These are phyloP conservation scores for Xylaria sp. DNA, from an alignment of 2,329 filamentous ascomycete genomes.

Conservation along the genomic window DNA sequence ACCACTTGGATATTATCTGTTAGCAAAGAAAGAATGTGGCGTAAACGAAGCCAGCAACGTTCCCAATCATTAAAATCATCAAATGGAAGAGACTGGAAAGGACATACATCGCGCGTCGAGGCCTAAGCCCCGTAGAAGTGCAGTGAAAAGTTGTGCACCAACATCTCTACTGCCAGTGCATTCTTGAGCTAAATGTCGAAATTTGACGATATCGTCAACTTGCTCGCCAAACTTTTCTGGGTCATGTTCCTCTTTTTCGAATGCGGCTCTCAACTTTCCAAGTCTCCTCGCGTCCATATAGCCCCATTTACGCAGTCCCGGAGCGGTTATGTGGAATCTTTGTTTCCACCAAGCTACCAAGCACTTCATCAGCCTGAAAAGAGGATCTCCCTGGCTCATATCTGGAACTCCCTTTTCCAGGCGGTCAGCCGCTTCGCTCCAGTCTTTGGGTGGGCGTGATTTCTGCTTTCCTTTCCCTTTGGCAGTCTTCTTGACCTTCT, in stretches of 20 bases:
- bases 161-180: slow-evolving; percentile 88
- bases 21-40: slow-evolving; percentile 5
- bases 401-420: slow-evolving; percentile 78
- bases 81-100: not conserved
- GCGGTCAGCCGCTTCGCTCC: slow-evolving; percentile 75
- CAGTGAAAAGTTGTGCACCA: slow-evolving; percentile 89
- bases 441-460: slow-evolving; percentile 67
- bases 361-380: slow-evolving; percentile 78
- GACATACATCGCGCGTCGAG: slow-evolving; percentile 74
- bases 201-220: slow-evolving; percentile 72
- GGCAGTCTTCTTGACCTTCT: slow-evolving; percentile 55
- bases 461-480: slow-evolving; percentile 47
- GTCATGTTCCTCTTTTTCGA: slow-evolving; percentile 71
- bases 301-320: slow-evolving; percentile 87
- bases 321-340: slow-evolving; percentile 79
- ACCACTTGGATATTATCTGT: slow-evolving; percentile 62
- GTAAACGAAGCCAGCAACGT: not conserved
- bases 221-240: slow-evolving; percentile 78
- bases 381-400: slow-evolving; percentile 83
- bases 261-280: slow-evolving; percentile 78
- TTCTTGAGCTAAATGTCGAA: slow-evolving; percentile 73
- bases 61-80: not conserved
- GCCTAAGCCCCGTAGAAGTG: slow-evolving; percentile 81
- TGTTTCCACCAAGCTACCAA: slow-evolving; percentile 91
- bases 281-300: slow-evolving; percentile 83